Evolutionary conservation across 805 yeast species (phyloP), one percentile per base, ranked within the genome.

Genomic region (Cyberlindnera xishuangbannaensis): DNA sequence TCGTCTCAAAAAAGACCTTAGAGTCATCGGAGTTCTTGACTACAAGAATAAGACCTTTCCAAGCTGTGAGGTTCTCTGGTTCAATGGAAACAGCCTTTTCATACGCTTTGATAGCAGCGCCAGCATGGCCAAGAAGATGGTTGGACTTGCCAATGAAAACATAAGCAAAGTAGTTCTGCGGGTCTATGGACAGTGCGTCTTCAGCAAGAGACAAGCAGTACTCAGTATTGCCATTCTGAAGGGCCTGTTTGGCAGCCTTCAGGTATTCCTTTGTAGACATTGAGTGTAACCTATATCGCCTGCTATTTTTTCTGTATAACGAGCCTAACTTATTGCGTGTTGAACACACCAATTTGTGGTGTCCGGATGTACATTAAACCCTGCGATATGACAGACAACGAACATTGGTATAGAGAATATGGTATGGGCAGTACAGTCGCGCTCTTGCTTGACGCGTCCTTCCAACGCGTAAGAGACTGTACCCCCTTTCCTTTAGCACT

Each of bases 31-130:
- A 44, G 10, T 56, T 47, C 34, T 59, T 58, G 9, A 59, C 64
- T 1, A 75, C 55, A 30, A 73, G 69, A 38, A 76, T 58, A 39
- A 79, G 65, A 1, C 97, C 97, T 49, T 83, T 85, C 94, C 92
- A 88, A 0, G 87, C 94, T 17, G 72, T 54, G 2, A 76, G 43
- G 31, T 78, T 73, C 2, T 62, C 61, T 0, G 73, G 68, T 18
- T 75, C 70, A 1, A 77, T 32, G 6, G 53, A 46, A 3, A 74
- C 67, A 0, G 87, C 87, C 15, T 47, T 50, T 19, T 48, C 47
- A 46, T 78, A 80, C 9, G 69, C 54, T 17, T 41, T 43, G 10
- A 58, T 41, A 0, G 84, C 78, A 4, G 54, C 46, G 2, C 51
- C 48, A 5, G 52, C 37, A 6, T 70, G 56, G 11, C 62, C 53